Evolutionary conservation across 352 stramenopile genomes (phyloP).

Genomic region (Globisporangium rhizosaccharum): DNA sequence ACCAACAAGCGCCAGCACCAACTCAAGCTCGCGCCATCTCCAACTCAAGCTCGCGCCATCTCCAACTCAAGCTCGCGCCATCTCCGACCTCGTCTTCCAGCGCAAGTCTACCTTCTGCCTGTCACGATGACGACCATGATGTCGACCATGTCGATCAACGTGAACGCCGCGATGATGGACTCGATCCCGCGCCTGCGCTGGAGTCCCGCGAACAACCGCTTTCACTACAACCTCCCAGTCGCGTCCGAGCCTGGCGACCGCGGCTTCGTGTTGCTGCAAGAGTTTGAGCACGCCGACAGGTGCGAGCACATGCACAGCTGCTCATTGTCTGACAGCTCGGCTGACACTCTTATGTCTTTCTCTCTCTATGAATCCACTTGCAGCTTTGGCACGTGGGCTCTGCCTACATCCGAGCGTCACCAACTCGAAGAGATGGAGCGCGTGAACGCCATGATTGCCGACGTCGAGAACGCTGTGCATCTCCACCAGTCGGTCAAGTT

Average conservation of each 20-base stretch:
- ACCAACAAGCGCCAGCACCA: slow-evolving; percentile 12
- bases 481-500: slow-evolving; percentile 52
- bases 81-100: too few relatives aligned
- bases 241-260: slow-evolving; percentile 47
- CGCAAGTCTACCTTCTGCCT: too few relatives aligned
- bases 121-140: slow-evolving; percentile 48
- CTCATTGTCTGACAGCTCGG: too few relatives aligned
- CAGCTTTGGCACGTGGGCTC: slow-evolving; percentile 24
- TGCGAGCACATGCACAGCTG: neutral
- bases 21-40: neutral
- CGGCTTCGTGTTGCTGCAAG: slow-evolving; percentile 69
- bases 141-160: slow-evolving; percentile 27
- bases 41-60: slow-evolving; percentile 1
- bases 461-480: slow-evolving; percentile 65
- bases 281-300: slow-evolving; percentile 55
- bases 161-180: slow-evolving; percentile 32
- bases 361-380: too few relatives aligned
- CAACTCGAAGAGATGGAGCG: slow-evolving; percentile 73
- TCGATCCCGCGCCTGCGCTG: slow-evolving; percentile 69
- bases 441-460: slow-evolving; percentile 63
- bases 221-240: slow-evolving; percentile 70
- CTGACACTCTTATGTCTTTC: too few relatives aligned
- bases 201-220: slow-evolving; percentile 66
- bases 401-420: slow-evolving; percentile 48
- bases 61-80: slow-evolving; percentile 1